Evolutionary conservation across 1,284 basidiomycete genomes (phyloP).

Genomic region (Cryptococcus deneoformans): DNA sequence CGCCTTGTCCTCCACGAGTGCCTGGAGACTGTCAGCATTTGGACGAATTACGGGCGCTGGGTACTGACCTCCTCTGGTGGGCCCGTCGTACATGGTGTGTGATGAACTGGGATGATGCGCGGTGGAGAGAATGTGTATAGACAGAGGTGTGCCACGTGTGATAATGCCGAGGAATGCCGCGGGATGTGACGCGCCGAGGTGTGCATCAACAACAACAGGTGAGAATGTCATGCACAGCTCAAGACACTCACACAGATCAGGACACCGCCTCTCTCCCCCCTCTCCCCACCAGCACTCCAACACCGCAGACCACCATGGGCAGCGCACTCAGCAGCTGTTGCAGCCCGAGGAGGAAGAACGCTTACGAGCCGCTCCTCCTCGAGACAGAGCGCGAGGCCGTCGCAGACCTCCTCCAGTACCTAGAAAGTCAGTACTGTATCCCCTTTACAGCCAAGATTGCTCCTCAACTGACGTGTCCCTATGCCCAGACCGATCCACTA

Average conservation of each 20-base stretch:
- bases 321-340: constrained; percentile 39
- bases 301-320: constrained; percentile 28
- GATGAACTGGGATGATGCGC: no score
- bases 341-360: constrained; percentile 54
- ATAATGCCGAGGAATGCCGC: not conserved
- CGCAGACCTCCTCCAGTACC: constrained; percentile 93
- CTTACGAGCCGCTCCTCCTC: constrained; percentile 88
- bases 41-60: not conserved
- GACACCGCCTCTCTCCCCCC: not conserved
- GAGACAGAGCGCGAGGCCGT: constrained; percentile 99
- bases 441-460: not conserved
- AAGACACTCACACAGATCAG: not conserved
- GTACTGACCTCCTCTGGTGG: constrained; percentile 38
- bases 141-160: not conserved
- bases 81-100: constrained; percentile 44
- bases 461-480: not conserved
- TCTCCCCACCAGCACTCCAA: constrained; percentile 1
- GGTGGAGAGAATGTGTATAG: not conserved
- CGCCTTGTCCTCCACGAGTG: constrained; percentile 80
- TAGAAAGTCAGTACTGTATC: constrained; percentile 72
- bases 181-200: not conserved
- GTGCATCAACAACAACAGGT: not conserved
- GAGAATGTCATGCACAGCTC: not conserved
- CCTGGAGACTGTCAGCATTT: constrained; percentile 47
- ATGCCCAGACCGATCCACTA: constrained; percentile 78